phyloP scores from a whole-genome alignment of 768 basidiomycete genomes.

The Suillus ampliporus region DNA sequence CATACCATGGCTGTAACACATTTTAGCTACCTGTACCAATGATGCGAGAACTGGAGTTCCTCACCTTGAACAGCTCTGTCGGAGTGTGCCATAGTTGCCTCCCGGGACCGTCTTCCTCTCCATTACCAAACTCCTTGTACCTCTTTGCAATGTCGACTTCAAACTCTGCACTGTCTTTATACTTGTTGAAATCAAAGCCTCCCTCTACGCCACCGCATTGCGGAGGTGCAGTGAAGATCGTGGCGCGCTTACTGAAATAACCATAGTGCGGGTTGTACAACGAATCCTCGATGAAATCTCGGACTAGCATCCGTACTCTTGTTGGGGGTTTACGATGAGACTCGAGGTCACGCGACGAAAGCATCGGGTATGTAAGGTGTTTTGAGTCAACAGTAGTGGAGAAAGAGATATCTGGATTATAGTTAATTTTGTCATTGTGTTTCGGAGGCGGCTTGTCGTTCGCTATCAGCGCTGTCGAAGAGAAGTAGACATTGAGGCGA shows the following conservation, averaged over 20 bases:
- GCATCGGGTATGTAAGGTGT: constrained; percentile 54
- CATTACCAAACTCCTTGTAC: constrained; percentile 74
- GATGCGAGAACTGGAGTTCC: not conserved
- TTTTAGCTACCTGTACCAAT: constrained; percentile 14
- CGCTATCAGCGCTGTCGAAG: constrained; percentile 25
- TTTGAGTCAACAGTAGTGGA: constrained; percentile 50
- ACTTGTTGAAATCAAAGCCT: constrained; percentile 67
- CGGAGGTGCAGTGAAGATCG: constrained; percentile 78
- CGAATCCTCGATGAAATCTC: constrained; percentile 97
- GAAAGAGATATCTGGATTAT: constrained; percentile 67
- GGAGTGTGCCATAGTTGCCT: constrained; percentile 99
- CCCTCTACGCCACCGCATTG: constrained; percentile 42
- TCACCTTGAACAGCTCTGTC: constrained; percentile 94
- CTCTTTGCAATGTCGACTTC: constrained; percentile 78
- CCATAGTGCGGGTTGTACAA: constrained; percentile 98
- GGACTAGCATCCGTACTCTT: constrained; percentile 89
- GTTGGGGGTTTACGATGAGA: constrained; percentile 61
- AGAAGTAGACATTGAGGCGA: constrained; percentile 28
- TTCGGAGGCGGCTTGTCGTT: constrained; percentile 18
- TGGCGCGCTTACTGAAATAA: constrained; percentile 93
- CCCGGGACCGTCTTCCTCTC: constrained; percentile 70
- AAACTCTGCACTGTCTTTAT: constrained; percentile 77
- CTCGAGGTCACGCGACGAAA: constrained; percentile 72
- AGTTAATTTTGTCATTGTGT: constrained; percentile 73
- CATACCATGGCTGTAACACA: constrained; percentile 84